These are phyloP conservation scores for Hemileccinum hortonii DNA, from an alignment of 1,284 basidiomycete genomes.

Conservation along the genomic window DNA sequence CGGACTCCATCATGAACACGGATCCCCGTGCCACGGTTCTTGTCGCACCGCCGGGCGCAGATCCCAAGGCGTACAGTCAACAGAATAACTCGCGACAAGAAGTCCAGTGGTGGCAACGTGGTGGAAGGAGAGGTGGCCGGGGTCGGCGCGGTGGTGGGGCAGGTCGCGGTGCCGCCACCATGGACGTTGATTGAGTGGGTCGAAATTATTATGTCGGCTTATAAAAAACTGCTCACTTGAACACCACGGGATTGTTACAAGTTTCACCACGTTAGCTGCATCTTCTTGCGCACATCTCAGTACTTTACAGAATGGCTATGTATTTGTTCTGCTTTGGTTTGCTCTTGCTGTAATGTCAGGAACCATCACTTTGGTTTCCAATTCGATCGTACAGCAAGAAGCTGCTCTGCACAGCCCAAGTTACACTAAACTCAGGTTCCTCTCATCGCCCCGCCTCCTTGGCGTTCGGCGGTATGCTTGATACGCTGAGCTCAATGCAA, in stretches of 20 bases:
- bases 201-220: neutral
- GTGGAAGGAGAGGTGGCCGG: slow-evolving; percentile 31
- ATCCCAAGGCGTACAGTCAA: slow-evolving; percentile 55
- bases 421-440: too few species aligned
- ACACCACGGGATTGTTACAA: slow-evolving; percentile 17
- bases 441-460: neutral
- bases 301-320: slow-evolving; percentile 24
- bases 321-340: slow-evolving; percentile 15
- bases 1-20: slow-evolving; percentile 68
- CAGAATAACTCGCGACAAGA: slow-evolving; percentile 25
- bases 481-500: neutral
- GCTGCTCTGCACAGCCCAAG: neutral
- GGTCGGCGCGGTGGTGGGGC: slow-evolving; percentile 39
- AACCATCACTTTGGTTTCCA: neutral
- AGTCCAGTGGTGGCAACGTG: slow-evolving; percentile 31
- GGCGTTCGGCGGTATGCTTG: neutral
- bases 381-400: neutral
- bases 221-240: slow-evolving; percentile 13
- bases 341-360: neutral
- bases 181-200: slow-evolving; percentile 31
- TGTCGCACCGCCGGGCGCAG: slow-evolving; percentile 65
- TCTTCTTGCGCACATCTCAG: slow-evolving; percentile 22
- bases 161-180: slow-evolving; percentile 38
- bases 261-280: slow-evolving; percentile 17
- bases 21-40: slow-evolving; percentile 71